Base-by-base conservation (phyloP, 495 filamentous ascomycete species). In the Penicillium salamii region DNA sequence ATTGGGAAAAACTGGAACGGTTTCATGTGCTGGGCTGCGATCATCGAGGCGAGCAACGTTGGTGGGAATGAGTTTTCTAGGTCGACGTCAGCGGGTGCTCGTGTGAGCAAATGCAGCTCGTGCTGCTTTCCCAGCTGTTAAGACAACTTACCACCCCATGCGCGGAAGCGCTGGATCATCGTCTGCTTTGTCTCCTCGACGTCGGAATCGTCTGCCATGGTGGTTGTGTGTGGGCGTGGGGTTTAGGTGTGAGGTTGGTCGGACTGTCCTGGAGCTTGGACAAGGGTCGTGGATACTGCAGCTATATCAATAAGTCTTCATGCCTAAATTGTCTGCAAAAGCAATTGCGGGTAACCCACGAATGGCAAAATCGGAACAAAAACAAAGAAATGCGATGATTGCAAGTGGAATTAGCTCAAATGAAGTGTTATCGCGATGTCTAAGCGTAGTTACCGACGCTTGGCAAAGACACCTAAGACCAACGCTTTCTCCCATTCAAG, bases 61-160 rank as follows among this genome's bases (percentile, higher is more conserved):
- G 91, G 83, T 12, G 91, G 86, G 23, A 96, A 72, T 26, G 91
- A 78, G 52, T 86, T 86, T 72, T 88, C 91, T 96, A 40, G 1
- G 34, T 11, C 55, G 7, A n/a, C 12, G 14, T 56, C 24, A 56
- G 41, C 34, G 28, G 42, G 2, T 43, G 24, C 18, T n/a, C 17
- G 32, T 37, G 29, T 13, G 29, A 32, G 29, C 12, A 32, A 26
- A 4, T 26, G 23, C 3, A 32, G 29, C 29, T 32, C 29, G 7
- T 17, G n/a, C 4, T 41, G 15, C 14, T 14, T n/a, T 20, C 17
- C 5, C 37, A 32, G 13, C 8, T 19, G 9, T 11, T 15, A 15
- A 13, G 8, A 19, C 44, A 40, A 76, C 83, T 61, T 80, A 91
- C 88, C 85, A 62, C 88, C 88, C 86, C 87, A 91, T 42, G 76